Evolutionary conservation across 2,329 filamentous ascomycete genomes (phyloP), one percentile per base, ranked within the genome.

Genomic region (Kalmusia sp.): DNA sequence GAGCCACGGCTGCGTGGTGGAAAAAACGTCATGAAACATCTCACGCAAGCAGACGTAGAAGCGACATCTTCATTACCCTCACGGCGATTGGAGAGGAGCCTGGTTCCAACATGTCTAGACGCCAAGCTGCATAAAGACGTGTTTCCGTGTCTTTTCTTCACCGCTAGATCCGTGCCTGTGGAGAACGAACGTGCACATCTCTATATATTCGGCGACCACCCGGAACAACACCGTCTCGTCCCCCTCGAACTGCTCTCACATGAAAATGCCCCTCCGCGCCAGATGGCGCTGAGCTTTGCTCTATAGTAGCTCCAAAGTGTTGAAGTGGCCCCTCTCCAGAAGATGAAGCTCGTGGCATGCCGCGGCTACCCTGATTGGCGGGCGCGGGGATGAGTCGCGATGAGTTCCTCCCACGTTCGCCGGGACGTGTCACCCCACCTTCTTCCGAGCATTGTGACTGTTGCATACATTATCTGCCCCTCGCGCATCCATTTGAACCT

Each of bases 341-440:
- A 49, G 53, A 58, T 40, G 55, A 51, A 54, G 62, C 67, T 63
- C 65, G 67, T 71, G 69, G 62, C 58, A 54, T 40, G 43, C 44
- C 54, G 41, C 19, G 45, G 35, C 45, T 21, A 19, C 39, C 54
- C 22, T 66, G 55, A 72, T 72, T 71, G 69, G 69, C 50, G 45
- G 55, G 37, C 48, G 51, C 48, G 27, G 39, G 27, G n/a, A 52
- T 54, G 52, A 54, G 43, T 51, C 34, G 38, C 49, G 54, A 60
- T 55, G 57, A 58, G 48, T 51, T 49, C 41, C 57, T 58, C 57
- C 57, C 65, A 63, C 63, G 55, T 57, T 52, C 57, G 57, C 52
- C 56, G 52, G 49, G 49, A 37, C 51, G 24, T 35, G 51, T 15
- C 15, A 19, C 50, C n/a, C 34, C 46, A 19, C 30, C 45, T 17